A percentile compares a stretch with the other conserved stretches of the same genome.
Conservation (phyloP, 257 asterid genomes). For the Scutellaria barbata region DNA sequence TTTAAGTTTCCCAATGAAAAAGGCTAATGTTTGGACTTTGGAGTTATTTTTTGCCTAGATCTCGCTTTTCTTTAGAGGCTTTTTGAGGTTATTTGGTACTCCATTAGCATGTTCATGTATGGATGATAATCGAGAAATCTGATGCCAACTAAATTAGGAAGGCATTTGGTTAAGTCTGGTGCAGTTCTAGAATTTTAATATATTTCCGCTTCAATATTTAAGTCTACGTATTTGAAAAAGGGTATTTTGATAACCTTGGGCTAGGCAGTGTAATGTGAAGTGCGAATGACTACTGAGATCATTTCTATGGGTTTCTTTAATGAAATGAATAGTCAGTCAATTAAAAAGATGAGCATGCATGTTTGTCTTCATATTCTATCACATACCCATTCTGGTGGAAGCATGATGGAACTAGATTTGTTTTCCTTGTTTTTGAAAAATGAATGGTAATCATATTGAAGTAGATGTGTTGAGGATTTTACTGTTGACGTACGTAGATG, state of each 20-base stretch:
- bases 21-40: not conserved
- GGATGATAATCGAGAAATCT: not conserved
- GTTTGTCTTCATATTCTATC: not conserved
- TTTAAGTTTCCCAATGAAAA: not conserved
- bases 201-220: not conserved
- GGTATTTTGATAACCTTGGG: not conserved
- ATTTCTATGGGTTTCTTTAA: not conserved
- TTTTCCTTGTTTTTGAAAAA: not conserved
- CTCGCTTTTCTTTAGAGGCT: not conserved
- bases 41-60: not conserved
- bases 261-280: not conserved
- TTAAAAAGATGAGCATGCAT: not conserved
- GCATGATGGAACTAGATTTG: not conserved
- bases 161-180: conserved; percentile 1
- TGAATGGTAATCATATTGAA: not conserved
- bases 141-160: not conserved
- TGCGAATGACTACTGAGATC: not conserved
- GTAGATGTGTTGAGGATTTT: not conserved
- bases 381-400: conserved; percentile 21
- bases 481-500: not conserved
- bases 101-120: conserved; percentile 3
- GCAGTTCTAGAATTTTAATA: not conserved
- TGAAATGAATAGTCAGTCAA: not conserved
- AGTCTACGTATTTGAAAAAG: not conserved
- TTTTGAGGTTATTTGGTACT: not conserved